Base-by-base conservation (phyloP, 345 rosid species). In the Anacardium occidentale region DNA sequence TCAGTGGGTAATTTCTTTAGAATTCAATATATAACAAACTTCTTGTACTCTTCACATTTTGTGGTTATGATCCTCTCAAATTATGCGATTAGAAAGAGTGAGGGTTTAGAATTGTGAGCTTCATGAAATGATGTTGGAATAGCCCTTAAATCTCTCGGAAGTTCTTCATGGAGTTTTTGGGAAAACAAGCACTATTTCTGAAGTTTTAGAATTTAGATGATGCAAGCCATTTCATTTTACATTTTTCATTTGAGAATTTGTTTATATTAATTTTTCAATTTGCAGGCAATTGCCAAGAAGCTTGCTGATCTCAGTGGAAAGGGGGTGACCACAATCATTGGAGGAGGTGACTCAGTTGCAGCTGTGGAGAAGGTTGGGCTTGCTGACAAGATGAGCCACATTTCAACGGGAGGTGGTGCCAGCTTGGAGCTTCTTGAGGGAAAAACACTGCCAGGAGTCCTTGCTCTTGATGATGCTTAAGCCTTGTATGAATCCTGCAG, bases 341-440 rank as follows among this genome's bases (percentile, higher is more conserved):
- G 98, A 74, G 98, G 98, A 54, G 98, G 98, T 58, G 98, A 93
- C 83, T 93, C 97, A 0, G 98, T 93, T 71, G 97, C 98, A 4
- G 98, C 97, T 1, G 96, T 93, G 78, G 98, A 90, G 89, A 91
- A 93, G 86, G 97, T 42, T 51, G 97, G 98, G 40, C 89, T 93
- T 52, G 93, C 97, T 0, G 97, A 87, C 61, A 88, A 90, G 82
- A 93, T 93, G 98, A 93, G 98, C 80, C 98, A 93, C 85, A 89
- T 93, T 80, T 93, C 98, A 0, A 93, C 98, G 0, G 98, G 98
- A 56, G 98, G 98, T 71, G 98, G 98, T 24, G 98, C 98, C 24
- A 91, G 98, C 83, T 87, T 93, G 72, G 98, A 93, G 90, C 95
- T 93, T 51, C 94, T 93, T 0, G 98, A 93, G 86, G 98, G 98